These are phyloP conservation scores for Sanghuangporus baumii DNA, from an alignment of 1,284 basidiomycete species.

Conservation along the genomic window DNA sequence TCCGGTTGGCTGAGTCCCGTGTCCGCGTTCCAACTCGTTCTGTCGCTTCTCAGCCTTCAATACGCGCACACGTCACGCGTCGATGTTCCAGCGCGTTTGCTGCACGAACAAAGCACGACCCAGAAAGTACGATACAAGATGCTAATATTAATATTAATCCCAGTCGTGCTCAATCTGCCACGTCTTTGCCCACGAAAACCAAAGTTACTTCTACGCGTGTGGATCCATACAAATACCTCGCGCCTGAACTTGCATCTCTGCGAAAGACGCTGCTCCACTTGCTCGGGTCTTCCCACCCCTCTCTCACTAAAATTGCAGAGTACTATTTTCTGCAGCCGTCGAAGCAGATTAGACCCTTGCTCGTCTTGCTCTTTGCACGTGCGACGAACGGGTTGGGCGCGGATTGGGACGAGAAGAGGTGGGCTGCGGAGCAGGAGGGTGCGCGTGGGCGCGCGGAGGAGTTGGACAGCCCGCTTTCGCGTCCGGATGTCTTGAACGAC, in stretches of 20 bases:
- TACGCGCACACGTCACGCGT: constrained; percentile 15
- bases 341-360: constrained; percentile 87
- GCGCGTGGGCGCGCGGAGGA: constrained; percentile 36
- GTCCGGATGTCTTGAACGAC: constrained; percentile 76
- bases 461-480: constrained; percentile 67
- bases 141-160: background rate
- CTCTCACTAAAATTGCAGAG: constrained; percentile 82
- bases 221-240: constrained; percentile 68
- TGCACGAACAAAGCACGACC: background rate
- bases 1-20: background rate
- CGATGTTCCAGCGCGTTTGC: constrained; percentile 14
- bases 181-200: background rate
- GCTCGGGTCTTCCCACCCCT: constrained; percentile 85
- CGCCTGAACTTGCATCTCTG: constrained; percentile 70
- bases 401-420: constrained; percentile 43
- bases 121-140: background rate
- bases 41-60: constrained; percentile 6
- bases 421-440: constrained; percentile 40
- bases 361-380: constrained; percentile 87
- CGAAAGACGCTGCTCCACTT: constrained; percentile 74
- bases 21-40: no score
- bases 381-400: constrained; percentile 82
- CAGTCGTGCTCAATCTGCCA: background rate
- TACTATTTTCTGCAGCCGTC: constrained; percentile 90
- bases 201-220: background rate